Evolutionary conservation across 139 green algal genomes (phyloP).

Genomic region (Coelastrella sp.): DNA sequence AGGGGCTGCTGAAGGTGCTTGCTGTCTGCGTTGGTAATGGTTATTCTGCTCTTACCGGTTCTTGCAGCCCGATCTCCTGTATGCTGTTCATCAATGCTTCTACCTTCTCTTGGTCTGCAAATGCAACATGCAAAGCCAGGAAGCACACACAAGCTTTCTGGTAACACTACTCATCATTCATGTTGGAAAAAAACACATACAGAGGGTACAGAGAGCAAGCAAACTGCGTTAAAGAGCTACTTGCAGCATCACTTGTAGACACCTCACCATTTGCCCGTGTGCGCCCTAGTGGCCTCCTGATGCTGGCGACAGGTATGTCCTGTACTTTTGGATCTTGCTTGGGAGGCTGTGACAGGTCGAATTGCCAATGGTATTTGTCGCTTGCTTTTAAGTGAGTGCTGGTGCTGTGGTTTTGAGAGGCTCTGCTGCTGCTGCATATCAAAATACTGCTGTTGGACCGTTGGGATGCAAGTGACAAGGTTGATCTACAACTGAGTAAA

Average conservation of each 20-base stretch:
- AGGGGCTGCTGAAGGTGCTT: no score
- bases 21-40: no score
- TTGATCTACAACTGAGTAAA: neutral
- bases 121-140: no score
- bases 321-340: slow-evolving; percentile 40
- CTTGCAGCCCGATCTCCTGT: slow-evolving; percentile 83
- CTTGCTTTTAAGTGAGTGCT: neutral
- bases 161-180: neutral
- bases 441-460: neutral
- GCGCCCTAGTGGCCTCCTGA: slow-evolving; percentile 65
- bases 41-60: slow-evolving; percentile 78
- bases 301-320: slow-evolving; percentile 63
- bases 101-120: slow-evolving; percentile 87
- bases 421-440: neutral
- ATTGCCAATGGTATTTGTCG: slow-evolving; percentile 3
- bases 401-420: neutral
- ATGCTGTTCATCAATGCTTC: slow-evolving; percentile 87
- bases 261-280: slow-evolving; percentile 70
- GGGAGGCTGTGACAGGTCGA: slow-evolving; percentile 49
- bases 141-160: neutral
- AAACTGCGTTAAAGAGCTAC: neutral
- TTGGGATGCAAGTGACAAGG: neutral
- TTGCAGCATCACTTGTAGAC: no score
- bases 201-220: no score
- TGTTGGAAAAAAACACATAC: neutral